These are phyloP conservation scores for Citeromyces matritensis DNA, from an alignment of 805 yeast species.

Conservation along the genomic window DNA sequence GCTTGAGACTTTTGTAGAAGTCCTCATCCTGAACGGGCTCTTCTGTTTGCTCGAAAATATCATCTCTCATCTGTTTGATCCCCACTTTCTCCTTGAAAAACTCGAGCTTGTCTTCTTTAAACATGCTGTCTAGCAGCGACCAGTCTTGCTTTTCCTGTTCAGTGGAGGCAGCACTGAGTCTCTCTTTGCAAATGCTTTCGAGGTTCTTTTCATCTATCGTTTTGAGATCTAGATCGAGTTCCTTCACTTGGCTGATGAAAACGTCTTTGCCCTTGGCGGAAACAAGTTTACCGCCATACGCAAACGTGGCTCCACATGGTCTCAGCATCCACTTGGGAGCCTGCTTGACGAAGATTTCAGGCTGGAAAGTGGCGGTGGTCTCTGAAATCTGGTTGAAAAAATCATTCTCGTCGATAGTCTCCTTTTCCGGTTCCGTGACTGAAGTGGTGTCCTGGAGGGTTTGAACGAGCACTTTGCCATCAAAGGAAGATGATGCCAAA, in stretches of 20 bases:
- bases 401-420: constrained; percentile 44
- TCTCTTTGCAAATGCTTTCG: constrained; percentile 36
- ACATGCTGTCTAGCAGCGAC: constrained; percentile 39
- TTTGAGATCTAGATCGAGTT: constrained; percentile 19
- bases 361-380: constrained; percentile 48
- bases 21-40: constrained; percentile 20
- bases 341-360: constrained; percentile 55
- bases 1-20: constrained; percentile 16
- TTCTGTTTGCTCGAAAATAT: constrained; percentile 1
- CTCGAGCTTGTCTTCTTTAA: constrained; percentile 29
- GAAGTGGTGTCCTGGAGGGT: constrained; percentile 78
- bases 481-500: constrained; percentile 80
- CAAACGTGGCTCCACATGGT: constrained; percentile 67
- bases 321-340: constrained; percentile 84
- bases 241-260: constrained; percentile 18
- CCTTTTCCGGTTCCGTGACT: constrained; percentile 27
- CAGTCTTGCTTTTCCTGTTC: constrained; percentile 30
- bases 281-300: constrained; percentile 86
- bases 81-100: constrained; percentile 4
- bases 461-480: constrained; percentile 69
- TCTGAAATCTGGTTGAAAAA: constrained; percentile 74
- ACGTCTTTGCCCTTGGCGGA: constrained; percentile 5
- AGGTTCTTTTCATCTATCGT: constrained; percentile 48
- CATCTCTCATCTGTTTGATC: constrained; percentile 2
- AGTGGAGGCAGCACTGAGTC: constrained; percentile 19